These are phyloP conservation scores for Arthrocladium fulminans DNA, from an alignment of 2,329 filamentous ascomycete genomes.

Conservation along the genomic window DNA sequence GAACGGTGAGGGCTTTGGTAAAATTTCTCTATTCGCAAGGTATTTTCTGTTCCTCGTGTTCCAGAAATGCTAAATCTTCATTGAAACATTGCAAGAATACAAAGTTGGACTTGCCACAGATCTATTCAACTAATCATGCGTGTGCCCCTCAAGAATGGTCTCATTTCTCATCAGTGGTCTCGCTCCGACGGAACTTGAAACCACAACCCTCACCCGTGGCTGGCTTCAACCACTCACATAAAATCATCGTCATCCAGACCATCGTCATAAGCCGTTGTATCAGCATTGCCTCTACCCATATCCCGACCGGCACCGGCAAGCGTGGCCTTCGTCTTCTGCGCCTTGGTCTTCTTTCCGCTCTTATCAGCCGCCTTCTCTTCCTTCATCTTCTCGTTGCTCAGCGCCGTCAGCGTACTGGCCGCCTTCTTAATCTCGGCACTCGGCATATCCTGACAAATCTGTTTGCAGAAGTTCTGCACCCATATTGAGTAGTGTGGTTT, in stretches of 20 bases:
- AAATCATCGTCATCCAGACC: conserved; percentile 60
- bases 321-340: conserved; percentile 85
- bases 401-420: conserved; percentile 72
- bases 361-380: conserved; percentile 94
- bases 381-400: conserved; percentile 96
- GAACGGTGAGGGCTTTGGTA: neutral
- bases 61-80: neutral
- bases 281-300: conserved; percentile 48
- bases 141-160: neutral
- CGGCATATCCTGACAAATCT: conserved; percentile 74
- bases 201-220: neutral
- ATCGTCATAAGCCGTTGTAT: conserved; percentile 73
- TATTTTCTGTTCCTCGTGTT: neutral
- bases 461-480: conserved; percentile 82
- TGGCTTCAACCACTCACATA: conserved; percentile 31
- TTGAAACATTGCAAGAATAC: neutral
- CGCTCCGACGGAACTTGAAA: neutral
- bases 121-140: neutral
- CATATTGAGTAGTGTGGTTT: conserved; percentile 87
- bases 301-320: conserved; percentile 56
- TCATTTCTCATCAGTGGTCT: neutral
- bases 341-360: conserved; percentile 93
- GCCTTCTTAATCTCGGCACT: conserved; percentile 97
- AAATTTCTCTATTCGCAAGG: neutral
- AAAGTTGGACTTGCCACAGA: neutral